Evolutionary conservation across 1,284 basidiomycete species (phyloP).

Genomic region (Fomitopsis pinicola): DNA sequence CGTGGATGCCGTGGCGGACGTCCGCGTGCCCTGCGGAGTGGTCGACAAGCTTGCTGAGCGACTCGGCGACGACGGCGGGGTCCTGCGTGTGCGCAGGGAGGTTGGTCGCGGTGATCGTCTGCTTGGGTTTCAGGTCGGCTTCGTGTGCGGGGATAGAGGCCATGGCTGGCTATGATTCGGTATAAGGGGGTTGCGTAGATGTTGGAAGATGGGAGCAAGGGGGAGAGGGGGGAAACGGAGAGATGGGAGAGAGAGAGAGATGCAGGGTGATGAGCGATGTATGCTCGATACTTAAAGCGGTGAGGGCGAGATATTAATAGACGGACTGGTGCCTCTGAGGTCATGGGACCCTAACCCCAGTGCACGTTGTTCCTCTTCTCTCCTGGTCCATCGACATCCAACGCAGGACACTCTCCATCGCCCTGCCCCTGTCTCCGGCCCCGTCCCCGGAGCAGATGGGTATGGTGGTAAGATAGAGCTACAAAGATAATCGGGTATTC

Average conservation of each 20-base stretch:
- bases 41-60: constrained; percentile 39
- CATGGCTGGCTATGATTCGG: constrained; percentile 11
- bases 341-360: constrained; percentile 1
- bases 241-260: neutral
- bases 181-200: neutral
- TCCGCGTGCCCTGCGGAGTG: constrained; percentile 35
- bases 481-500: too few relatives aligned
- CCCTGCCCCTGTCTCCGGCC: too few relatives aligned
- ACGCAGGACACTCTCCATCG: too few relatives aligned
- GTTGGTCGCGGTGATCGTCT: constrained; percentile 23
- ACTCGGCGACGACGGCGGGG: constrained; percentile 18
- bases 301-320: neutral
- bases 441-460: too few relatives aligned
- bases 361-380: too few relatives aligned
- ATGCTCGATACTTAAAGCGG: neutral
- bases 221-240: neutral
- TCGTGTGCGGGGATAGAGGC: constrained; percentile 12
- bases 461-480: too few relatives aligned
- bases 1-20: constrained; percentile 40
- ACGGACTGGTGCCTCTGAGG: neutral
- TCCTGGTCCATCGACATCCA: too few relatives aligned
- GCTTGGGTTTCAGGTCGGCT: constrained; percentile 23
- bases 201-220: neutral
- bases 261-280: neutral
- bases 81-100: constrained; percentile 20